phyloP scores from a whole-genome alignment of 78 protist genomes.

The Chrysochromulina parva region DNA sequence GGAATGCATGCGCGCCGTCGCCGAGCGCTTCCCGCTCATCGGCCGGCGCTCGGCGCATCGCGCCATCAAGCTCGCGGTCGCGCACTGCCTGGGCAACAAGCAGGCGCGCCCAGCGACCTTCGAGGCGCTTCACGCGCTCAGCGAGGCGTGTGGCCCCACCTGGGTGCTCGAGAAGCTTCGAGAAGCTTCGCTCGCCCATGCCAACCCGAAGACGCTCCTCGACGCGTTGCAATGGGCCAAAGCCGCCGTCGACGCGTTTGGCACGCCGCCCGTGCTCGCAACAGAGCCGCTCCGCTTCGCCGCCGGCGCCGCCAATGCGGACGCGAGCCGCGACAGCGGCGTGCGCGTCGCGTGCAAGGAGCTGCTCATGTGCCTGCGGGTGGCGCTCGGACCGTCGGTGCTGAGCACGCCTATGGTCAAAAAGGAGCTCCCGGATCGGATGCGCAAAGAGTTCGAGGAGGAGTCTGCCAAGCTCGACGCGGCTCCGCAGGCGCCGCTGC shows the following conservation, averaged over 20 bases:
- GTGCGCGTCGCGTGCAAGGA: background rate
- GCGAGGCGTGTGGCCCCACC: background rate
- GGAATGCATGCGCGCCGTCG: no score
- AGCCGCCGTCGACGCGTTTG: background rate
- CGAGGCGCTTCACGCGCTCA: background rate
- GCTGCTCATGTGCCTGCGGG: background rate
- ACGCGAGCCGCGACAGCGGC: background rate
- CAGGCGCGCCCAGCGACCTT: background rate
- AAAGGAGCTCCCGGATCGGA: background rate
- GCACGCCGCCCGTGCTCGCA: background rate
- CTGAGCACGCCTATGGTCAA: background rate
- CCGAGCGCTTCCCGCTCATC: background rate
- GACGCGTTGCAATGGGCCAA: background rate
- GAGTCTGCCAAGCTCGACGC: background rate
- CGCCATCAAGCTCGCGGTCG: background rate
- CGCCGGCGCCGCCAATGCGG: background rate
- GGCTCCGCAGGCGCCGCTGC: background rate
- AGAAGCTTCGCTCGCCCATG: background rate
- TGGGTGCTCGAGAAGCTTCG: background rate
- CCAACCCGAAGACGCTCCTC: background rate
- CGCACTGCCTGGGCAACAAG: background rate
- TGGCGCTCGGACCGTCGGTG: background rate
- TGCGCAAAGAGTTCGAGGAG: background rate
- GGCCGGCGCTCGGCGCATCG: background rate
- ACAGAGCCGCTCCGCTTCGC: background rate